Percentiles rank a stretch among this genome's conserved stretches.
Evolutionary conservation across 805 yeast genomes (phyloP).

Genomic region (Lipomyces orientalis): DNA sequence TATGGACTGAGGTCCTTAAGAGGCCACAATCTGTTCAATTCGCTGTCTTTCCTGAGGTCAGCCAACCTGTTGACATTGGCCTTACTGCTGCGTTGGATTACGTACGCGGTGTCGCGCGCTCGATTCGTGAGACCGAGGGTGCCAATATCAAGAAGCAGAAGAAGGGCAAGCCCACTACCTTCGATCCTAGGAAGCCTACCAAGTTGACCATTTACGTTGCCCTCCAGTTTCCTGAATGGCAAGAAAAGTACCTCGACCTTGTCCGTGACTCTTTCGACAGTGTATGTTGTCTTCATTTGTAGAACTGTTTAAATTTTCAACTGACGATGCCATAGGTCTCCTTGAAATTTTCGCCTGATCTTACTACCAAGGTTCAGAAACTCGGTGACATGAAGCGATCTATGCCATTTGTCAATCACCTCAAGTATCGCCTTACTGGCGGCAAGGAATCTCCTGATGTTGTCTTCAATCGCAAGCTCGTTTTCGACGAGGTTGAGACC

Average conservation of each 20-base stretch:
- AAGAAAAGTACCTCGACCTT: constrained; percentile 75
- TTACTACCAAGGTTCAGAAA: constrained; percentile 49
- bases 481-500: constrained; percentile 73
- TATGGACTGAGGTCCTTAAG: constrained; percentile 81
- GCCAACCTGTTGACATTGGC: constrained; percentile 65
- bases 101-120: constrained; percentile 75
- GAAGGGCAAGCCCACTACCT: constrained; percentile 81
- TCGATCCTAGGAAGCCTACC: constrained; percentile 76
- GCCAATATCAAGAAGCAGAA: constrained; percentile 77
- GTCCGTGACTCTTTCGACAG: constrained; percentile 70
- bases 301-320: neutral
- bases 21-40: constrained; percentile 70
- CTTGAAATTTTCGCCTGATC: constrained; percentile 46
- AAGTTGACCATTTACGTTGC: constrained; percentile 75
- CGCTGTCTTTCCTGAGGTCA: constrained; percentile 80
- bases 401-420: constrained; percentile 90
- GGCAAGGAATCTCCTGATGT: constrained; percentile 67
- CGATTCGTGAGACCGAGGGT: constrained; percentile 93
- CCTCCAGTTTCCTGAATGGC: constrained; percentile 90
- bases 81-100: constrained; percentile 74
- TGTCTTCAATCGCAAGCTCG: constrained; percentile 88
- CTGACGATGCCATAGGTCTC: constrained; percentile 27
- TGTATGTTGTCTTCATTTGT: constrained; percentile 9
- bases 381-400: constrained; percentile 89
- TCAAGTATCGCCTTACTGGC: constrained; percentile 76